Conservation (phyloP, 2,329 filamentous ascomycete genomes). For the Fusarium oxysporum region DNA sequence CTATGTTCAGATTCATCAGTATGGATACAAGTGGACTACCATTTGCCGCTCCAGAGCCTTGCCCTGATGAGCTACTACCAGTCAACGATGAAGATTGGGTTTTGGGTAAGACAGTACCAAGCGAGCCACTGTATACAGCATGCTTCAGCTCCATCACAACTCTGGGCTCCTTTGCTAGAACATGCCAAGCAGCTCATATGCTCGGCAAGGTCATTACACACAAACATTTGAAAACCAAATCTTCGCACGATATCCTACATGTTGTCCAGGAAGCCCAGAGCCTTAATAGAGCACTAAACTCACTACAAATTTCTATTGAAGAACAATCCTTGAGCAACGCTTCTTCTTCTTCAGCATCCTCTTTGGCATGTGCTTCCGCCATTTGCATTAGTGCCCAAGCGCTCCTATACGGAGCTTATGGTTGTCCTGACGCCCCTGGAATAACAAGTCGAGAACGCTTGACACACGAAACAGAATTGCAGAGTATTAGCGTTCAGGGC, state of each 20-base stretch:
- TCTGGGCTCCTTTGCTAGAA: slow-evolving; percentile 5
- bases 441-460: slow-evolving; percentile 2
- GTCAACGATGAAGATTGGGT: slow-evolving; percentile 12
- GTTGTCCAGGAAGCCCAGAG: slow-evolving; percentile 3
- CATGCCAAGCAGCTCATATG: slow-evolving; percentile 11
- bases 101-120: not conserved
- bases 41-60: slow-evolving; percentile 6
- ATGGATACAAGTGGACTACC: not conserved
- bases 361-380: not conserved
- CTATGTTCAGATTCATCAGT: not conserved
- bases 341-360: not conserved
- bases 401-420: slow-evolving; percentile 2
- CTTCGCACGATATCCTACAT: not conserved
- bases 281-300: not conserved
- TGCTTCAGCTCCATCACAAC: slow-evolving; percentile 2
- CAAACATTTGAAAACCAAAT: not conserved
- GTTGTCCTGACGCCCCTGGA: slow-evolving; percentile 3
- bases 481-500: slow-evolving; percentile 1
- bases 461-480: slow-evolving; percentile 8
- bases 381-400: slow-evolving; percentile 7
- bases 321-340: not conserved
- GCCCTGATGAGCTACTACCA: not conserved
- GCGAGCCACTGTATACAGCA: slow-evolving; percentile 6
- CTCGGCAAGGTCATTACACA: slow-evolving; percentile 7
- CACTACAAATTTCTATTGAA: not conserved